phyloP scores from a whole-genome alignment of 2,329 filamentous ascomycete species.

The Aureobasidium vineae region DNA sequence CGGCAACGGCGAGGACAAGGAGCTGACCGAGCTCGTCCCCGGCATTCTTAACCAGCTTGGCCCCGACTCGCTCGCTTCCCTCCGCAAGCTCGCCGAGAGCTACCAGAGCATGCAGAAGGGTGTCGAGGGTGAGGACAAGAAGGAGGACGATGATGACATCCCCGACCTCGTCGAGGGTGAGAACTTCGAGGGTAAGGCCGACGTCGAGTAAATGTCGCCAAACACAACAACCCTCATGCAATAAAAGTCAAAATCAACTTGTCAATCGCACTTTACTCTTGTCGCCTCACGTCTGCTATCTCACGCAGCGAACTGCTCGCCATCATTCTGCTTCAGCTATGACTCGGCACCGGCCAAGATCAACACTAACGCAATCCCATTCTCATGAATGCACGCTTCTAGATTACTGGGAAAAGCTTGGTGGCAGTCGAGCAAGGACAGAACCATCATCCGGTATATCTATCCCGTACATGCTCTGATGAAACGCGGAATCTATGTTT shows the following conservation, averaged over 20 bases:
- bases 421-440: background rate
- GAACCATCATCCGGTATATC: background rate
- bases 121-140: constrained; percentile 67
- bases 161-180: constrained; percentile 95
- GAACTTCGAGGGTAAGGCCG: constrained; percentile 85
- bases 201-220: constrained; percentile 70
- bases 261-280: constrained; percentile 12
- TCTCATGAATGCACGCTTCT: constrained; percentile 12
- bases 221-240: background rate
- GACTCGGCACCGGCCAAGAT: background rate
- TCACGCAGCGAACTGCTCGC: background rate
- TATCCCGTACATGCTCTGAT: background rate
- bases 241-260: constrained; percentile 24
- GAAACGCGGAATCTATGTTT: background rate
- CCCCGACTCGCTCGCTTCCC: constrained; percentile 93
- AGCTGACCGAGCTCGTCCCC: constrained; percentile 98
- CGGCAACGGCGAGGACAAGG: constrained; percentile 98
- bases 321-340: background rate
- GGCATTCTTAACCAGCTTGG: constrained; percentile 99
- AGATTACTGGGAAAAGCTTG: background rate
- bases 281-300: background rate
- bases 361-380: background rate
- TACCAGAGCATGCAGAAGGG: constrained; percentile 99
- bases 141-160: constrained; percentile 82
- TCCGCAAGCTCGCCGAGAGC: constrained; percentile 97